Percentiles rank a stretch among this genome's conserved stretches.
Conservation (phyloP, 108 stramenopile species). For the Cylindrotheca closterium region DNA sequence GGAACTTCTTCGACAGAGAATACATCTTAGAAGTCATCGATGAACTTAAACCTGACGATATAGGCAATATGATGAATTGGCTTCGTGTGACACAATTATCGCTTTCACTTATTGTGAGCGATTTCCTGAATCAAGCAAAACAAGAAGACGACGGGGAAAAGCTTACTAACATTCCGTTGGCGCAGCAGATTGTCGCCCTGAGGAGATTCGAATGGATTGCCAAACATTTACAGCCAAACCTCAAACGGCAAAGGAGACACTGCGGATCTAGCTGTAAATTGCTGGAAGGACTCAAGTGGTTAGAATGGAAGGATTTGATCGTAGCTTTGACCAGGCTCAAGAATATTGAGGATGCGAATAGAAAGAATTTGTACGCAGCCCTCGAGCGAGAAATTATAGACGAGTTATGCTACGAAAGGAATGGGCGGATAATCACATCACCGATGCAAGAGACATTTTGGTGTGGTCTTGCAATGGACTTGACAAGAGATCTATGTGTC, state of each 20-base stretch:
- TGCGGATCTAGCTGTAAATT: neutral
- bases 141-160: neutral
- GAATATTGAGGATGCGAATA: constrained; percentile 6
- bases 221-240: neutral
- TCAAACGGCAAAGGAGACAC: constrained; percentile 2
- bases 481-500: constrained; percentile 21
- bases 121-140: constrained; percentile 6
- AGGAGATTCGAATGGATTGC: constrained; percentile 41
- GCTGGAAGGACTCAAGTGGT: constrained; percentile 12
- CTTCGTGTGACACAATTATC: constrained; percentile 12
- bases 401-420: constrained; percentile 29
- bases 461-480: constrained; percentile 34
- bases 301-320: constrained; percentile 19
- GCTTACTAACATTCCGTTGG: neutral
- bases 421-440: too few species aligned
- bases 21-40: constrained; percentile 33
- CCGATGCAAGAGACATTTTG: constrained; percentile 39
- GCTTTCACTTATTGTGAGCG: constrained; percentile 4
- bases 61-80: constrained; percentile 26
- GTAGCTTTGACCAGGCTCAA: constrained; percentile 12
- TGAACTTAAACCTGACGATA: constrained; percentile 20
- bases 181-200: constrained; percentile 36
- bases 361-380: constrained; percentile 8
- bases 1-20: constrained; percentile 60
- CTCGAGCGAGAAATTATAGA: constrained; percentile 30